A percentile compares a stretch with the other conserved stretches of the same genome.
Conservation (phyloP, 1,284 basidiomycete genomes). For the Cutaneotrichosporon mucoides region DNA sequence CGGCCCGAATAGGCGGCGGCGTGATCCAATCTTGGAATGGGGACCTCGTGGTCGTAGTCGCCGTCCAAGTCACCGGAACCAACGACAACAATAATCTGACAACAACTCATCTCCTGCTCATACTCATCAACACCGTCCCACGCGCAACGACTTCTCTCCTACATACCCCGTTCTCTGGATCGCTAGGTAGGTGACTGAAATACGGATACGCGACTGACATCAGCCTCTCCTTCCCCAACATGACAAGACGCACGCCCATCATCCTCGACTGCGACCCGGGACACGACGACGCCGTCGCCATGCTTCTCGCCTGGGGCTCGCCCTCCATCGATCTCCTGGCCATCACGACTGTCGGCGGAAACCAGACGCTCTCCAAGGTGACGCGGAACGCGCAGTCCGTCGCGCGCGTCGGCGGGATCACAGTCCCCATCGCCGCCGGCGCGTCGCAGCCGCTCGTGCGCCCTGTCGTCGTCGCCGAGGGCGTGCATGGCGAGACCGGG, state of each 20-base stretch:
- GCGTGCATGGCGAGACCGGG: conserved; percentile 15
- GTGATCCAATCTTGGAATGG: too few species aligned
- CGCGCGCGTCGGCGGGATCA: conserved; percentile 16
- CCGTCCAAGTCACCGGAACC: too few species aligned
- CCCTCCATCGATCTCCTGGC: conserved; percentile 21
- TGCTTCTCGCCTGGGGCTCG: conserved; percentile 20
- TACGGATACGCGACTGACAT: too few species aligned
- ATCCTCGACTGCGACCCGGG: conserved; percentile 28
- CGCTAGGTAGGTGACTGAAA: too few species aligned
- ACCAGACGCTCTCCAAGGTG: conserved; percentile 19
- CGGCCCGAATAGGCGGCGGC: too few species aligned
- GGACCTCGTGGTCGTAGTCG: too few species aligned
- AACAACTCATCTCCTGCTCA: too few species aligned
- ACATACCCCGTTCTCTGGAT: too few species aligned
- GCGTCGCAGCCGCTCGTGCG: conserved; percentile 4
- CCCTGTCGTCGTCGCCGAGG: conserved; percentile 1
- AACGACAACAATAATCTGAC: too few species aligned
- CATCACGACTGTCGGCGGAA: conserved; percentile 23
- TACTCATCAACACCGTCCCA: too few species aligned
- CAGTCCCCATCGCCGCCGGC: conserved; percentile 13
- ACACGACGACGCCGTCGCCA: conserved; percentile 25
- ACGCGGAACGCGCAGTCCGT: conserved; percentile 17
- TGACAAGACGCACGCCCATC: conserved; percentile 2
- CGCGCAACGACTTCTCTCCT: too few species aligned
- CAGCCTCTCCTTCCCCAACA: too few species aligned